Percentiles rank a stretch among this genome's conserved stretches.
Evolutionary conservation across 75 land plant genomes (phyloP).

Genomic region (Cryptomeria japonica): DNA sequence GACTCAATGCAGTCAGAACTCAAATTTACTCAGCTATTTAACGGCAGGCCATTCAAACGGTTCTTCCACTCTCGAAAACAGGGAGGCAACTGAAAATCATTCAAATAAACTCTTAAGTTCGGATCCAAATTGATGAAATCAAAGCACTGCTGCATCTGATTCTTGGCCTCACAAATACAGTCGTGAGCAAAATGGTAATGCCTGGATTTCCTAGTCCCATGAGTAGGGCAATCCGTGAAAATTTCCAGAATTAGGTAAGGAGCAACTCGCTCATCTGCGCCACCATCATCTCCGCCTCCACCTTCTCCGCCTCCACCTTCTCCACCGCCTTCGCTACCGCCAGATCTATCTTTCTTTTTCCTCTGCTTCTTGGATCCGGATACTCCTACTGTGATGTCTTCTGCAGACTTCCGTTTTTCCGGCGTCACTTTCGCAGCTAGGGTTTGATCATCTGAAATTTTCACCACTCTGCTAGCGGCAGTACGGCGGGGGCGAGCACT

Average conservation of each 20-base stretch:
- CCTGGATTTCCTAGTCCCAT: not conserved
- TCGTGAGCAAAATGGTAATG: slow-evolving; percentile 9
- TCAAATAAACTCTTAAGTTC: not conserved
- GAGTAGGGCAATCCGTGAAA: not conserved
- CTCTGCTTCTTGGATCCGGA: not conserved
- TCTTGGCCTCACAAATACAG: not conserved
- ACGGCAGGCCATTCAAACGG: not conserved
- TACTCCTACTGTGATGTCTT: not conserved
- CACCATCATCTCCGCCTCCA: not conserved
- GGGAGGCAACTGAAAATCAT: not conserved
- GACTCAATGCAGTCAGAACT: too few relatives aligned
- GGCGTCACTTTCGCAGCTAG: not conserved
- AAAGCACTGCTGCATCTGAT: not conserved
- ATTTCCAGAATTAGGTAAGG: not conserved
- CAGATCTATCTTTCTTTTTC: not conserved
- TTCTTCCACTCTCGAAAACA: not conserved
- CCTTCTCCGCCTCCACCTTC: not conserved
- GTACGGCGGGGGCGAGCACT: too few relatives aligned
- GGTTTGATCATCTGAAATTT: too few relatives aligned
- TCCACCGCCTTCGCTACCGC: not conserved
- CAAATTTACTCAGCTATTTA: too few relatives aligned
- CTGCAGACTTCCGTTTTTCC: not conserved
- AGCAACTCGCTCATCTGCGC: not conserved
- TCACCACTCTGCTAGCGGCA: too few relatives aligned
- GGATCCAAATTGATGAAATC: not conserved